Evolutionary conservation across 2,329 filamentous ascomycete genomes (phyloP).

Genomic region (Colletotrichum tropicicola): DNA sequence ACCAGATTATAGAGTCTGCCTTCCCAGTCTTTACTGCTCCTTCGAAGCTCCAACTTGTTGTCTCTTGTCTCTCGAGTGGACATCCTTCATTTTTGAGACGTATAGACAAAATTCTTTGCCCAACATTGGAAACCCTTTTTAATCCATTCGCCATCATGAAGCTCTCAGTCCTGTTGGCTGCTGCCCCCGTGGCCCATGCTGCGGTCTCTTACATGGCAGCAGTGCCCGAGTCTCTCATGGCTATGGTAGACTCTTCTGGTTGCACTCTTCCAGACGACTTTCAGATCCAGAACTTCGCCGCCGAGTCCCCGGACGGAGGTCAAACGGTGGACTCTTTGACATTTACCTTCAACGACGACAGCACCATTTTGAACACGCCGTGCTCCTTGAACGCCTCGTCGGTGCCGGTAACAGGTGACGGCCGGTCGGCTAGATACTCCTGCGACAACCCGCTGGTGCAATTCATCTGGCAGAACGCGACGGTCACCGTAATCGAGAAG

Average conservation of each 20-base stretch:
- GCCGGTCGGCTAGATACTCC: constrained; percentile 46
- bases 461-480: constrained; percentile 51
- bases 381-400: constrained; percentile 56
- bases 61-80: not conserved
- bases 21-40: not conserved
- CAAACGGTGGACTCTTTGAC: constrained; percentile 41
- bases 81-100: not conserved
- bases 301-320: constrained; percentile 43
- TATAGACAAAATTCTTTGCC: not conserved
- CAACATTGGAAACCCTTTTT: too few relatives aligned
- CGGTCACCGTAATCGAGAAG: constrained; percentile 54
- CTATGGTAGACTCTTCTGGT: constrained; percentile 29
- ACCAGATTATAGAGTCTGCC: not conserved
- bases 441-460: constrained; percentile 51
- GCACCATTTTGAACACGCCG: constrained; percentile 48
- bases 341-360: constrained; percentile 52
- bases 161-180: constrained; percentile 25
- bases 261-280: constrained; percentile 50
- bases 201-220: constrained; percentile 31
- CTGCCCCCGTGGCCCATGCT: constrained; percentile 30
- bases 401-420: constrained; percentile 40
- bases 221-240: constrained; percentile 28
- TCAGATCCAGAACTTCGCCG: constrained; percentile 47
- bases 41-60: not conserved
- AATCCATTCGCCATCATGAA: constrained; percentile 23